Conservation (phyloP, 495 filamentous ascomycete genomes). For the Parmelia sp. region DNA sequence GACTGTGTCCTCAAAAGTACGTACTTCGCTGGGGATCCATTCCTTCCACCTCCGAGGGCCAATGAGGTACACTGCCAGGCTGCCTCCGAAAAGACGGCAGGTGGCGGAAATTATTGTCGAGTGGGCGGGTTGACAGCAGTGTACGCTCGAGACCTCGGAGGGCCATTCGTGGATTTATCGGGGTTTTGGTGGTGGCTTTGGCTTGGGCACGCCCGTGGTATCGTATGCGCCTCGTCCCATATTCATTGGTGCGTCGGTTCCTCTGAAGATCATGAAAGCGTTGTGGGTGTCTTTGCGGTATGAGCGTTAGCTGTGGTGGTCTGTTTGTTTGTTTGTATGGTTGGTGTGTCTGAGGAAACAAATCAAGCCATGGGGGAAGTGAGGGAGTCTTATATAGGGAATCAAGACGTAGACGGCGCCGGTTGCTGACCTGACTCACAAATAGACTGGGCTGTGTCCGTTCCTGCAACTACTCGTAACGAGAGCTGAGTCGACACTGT, state of each 20-base stretch:
- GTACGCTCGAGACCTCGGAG: conserved; percentile 7
- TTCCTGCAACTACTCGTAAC: conserved; percentile 19
- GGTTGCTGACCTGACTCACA: conserved; percentile 26
- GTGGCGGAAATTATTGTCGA: conserved; percentile 10
- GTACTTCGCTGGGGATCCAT: conserved; percentile 27
- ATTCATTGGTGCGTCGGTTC: conserved; percentile 42
- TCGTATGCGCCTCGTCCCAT: conserved; percentile 58
- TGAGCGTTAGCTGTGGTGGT: conserved; percentile 22
- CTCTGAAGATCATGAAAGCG: conserved; percentile 45
- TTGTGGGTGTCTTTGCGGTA: conserved; percentile 15
- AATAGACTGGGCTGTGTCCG: conserved; percentile 22
- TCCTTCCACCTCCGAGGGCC: conserved; percentile 19
- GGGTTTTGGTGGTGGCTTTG: conserved; percentile 42
- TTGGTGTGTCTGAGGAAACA: conserved; percentile 15
- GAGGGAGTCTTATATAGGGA: conserved; percentile 16
- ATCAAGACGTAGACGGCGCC: conserved; percentile 3
- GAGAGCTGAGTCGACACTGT: conserved; percentile 22
- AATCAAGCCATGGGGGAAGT: background rate
- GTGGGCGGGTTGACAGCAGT: conserved; percentile 16
- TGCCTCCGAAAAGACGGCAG: conserved; percentile 13
- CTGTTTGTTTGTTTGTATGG: conserved; percentile 1
- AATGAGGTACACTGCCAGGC: conserved; percentile 17
- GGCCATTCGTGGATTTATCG: conserved; percentile 31
- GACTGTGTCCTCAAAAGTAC: conserved; percentile 22
- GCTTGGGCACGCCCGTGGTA: conserved; percentile 54